Base-by-base conservation (phyloP, 176 grass and related monocot genomes). In the Canna indica region DNA sequence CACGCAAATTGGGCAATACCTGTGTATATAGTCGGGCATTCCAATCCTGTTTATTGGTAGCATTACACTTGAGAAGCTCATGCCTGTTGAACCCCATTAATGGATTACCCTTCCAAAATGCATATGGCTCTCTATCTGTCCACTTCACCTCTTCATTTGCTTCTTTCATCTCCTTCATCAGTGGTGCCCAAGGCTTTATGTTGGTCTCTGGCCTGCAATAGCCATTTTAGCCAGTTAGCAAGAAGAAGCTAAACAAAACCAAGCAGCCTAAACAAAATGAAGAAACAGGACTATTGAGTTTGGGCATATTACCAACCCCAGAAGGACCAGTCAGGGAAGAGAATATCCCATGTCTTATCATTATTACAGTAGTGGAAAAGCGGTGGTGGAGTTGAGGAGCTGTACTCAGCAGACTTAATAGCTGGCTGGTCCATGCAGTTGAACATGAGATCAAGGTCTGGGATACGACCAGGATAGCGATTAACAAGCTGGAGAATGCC, bases 1-100 rank as follows among this genome's bases (percentile, higher is more conserved):
- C n/a, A 56, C 3, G 36, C 53, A 22, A 52, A 36, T 8, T 39
- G 25, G 69, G 26, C 0, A 25, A 64, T 79, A 84, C 83, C 78
- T 88, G 91, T 26, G 2, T 5, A 78, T 82, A 91, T 12, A 88
- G 24, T 7, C 81, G 53, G 56, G 70, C 78, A 15, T 81, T 70
- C 68, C 68, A 70, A 5, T 70, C 68, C 42, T 50, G 44, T 22
- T 48, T 45, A 29, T 33, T 20, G 15, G 68, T 48, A 2, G 50
- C 12, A 38, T 70, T 70, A 31, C 68, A 70, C 68, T 50, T 31
- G 27, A 70, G 42, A 50, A 70, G 68, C 3, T 70, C 68, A 27
- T 50, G 41, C 68, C 68, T 70, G 11, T 70, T 70, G 13, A 5
- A 16, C 10, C 68, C 68, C 68, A 70, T 70, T 1, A 13, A 17